A percentile compares a stretch with the other conserved stretches of the same genome.
Evolutionary conservation across 2,329 filamentous ascomycete species (phyloP).

Genomic region (Rasamsonia emersonii): DNA sequence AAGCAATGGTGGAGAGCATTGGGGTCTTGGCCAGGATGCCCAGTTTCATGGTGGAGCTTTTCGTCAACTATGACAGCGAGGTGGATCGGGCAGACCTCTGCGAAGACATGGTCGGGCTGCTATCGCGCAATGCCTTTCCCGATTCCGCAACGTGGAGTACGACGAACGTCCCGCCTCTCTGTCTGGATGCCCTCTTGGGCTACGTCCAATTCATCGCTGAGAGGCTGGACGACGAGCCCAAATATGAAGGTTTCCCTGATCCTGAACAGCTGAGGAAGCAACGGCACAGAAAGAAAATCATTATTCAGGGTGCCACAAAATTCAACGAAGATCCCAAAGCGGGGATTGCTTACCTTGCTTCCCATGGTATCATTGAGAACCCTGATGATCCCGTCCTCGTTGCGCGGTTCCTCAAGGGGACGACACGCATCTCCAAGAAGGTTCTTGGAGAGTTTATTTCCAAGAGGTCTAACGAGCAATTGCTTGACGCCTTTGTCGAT

Average conservation of each 20-base stretch:
- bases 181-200: slow-evolving; percentile 80
- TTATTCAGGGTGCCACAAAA: slow-evolving; percentile 77
- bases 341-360: slow-evolving; percentile 75
- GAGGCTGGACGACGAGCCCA: slow-evolving; percentile 63
- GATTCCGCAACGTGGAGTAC: slow-evolving; percentile 99
- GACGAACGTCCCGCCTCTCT: slow-evolving; percentile 91
- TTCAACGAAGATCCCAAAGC: slow-evolving; percentile 94
- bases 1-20: slow-evolving; percentile 97
- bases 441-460: slow-evolving; percentile 87
- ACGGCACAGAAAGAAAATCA: slow-evolving; percentile 72
- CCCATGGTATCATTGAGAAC: slow-evolving; percentile 76
- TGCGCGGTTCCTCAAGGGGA: slow-evolving; percentile 80
- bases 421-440: slow-evolving; percentile 80
- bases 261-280: slow-evolving; percentile 58
- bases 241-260: slow-evolving; percentile 58
- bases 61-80: slow-evolving; percentile 97
- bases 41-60: slow-evolving; percentile 88
- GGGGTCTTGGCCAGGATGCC: slow-evolving; percentile 87
- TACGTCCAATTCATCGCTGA: slow-evolving; percentile 91
- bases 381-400: slow-evolving; percentile 65
- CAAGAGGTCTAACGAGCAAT: slow-evolving; percentile 78
- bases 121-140: slow-evolving; percentile 89
- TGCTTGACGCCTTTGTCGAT: slow-evolving; percentile 74
- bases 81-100: slow-evolving; percentile 85
- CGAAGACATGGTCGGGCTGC: slow-evolving; percentile 85